Percentiles rank a stretch among this genome's conserved stretches.
These are phyloP conservation scores for Allomyces arbusculus DNA, from an alignment of 192 early-diverging fungal genomes.

Conservation along the genomic window DNA sequence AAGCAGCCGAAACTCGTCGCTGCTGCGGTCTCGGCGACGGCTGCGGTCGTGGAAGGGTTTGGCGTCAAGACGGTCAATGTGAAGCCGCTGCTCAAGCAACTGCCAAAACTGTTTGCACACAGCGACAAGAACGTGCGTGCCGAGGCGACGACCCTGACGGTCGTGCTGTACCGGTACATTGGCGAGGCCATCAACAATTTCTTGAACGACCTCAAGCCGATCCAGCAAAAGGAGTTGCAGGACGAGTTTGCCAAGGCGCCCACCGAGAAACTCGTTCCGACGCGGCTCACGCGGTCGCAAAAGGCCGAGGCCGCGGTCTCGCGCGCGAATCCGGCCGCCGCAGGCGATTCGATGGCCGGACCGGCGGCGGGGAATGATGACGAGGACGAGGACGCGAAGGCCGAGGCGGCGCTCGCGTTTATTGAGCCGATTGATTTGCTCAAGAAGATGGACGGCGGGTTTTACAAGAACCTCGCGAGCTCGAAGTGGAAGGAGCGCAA, in stretches of 20 bases:
- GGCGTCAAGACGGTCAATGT: slow-evolving; percentile 57
- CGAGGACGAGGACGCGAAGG: slow-evolving; percentile 29
- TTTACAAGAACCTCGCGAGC: slow-evolving; percentile 38
- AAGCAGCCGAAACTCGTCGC: slow-evolving; percentile 86
- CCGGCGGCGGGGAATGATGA: slow-evolving; percentile 15
- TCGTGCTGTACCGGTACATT: slow-evolving; percentile 89
- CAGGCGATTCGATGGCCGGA: neutral
- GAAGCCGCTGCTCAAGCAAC: slow-evolving; percentile 67
- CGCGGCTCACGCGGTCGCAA: slow-evolving; percentile 62
- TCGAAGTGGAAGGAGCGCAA: slow-evolving; percentile 96
- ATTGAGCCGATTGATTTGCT: slow-evolving; percentile 87
- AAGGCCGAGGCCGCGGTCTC: slow-evolving; percentile 33
- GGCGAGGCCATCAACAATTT: slow-evolving; percentile 57
- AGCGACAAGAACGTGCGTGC: slow-evolving; percentile 76
- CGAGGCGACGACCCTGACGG: slow-evolving; percentile 54
- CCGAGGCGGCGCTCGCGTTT: slow-evolving; percentile 46
- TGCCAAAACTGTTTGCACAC: slow-evolving; percentile 82
- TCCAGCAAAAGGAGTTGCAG: slow-evolving; percentile 80
- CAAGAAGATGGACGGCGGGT: slow-evolving; percentile 62
- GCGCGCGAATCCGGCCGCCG: slow-evolving; percentile 1
- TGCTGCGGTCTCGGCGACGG: slow-evolving; percentile 36
- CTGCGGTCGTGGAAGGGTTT: slow-evolving; percentile 47
- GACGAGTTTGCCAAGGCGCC: slow-evolving; percentile 58
- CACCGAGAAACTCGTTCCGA: slow-evolving; percentile 32
- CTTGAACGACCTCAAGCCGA: slow-evolving; percentile 75